Conservation (phyloP, 805 yeast species). For the Blastobotrys terrestris region DNA sequence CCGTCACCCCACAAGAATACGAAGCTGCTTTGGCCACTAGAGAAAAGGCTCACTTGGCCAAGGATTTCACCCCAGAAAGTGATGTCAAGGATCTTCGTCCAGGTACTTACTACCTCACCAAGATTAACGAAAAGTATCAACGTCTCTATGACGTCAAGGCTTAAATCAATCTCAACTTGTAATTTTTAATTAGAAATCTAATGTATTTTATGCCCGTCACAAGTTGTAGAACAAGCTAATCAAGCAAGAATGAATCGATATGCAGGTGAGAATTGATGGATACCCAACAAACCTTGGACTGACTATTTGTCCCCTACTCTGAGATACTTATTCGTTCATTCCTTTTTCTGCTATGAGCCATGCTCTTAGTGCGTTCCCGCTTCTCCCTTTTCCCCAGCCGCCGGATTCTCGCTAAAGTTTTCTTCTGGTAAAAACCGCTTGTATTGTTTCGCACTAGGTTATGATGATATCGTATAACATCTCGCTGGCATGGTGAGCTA, state of each 20-base stretch:
- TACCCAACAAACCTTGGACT: no score
- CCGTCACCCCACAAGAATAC: slow-evolving; percentile 71
- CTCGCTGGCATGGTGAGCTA: not conserved
- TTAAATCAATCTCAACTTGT: slow-evolving; percentile 28
- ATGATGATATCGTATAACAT: not conserved
- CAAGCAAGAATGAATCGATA: not conserved
- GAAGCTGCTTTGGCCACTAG: slow-evolving; percentile 76
- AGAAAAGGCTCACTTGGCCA: slow-evolving; percentile 83
- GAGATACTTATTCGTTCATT: no score
- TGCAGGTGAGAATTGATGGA: no score
- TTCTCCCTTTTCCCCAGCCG: no score
- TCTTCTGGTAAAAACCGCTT: not conserved
- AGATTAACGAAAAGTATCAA: slow-evolving; percentile 82
- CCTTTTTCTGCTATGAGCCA: no score
- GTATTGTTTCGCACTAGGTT: not conserved
- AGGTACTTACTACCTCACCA: slow-evolving; percentile 80
- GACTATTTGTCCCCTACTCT: no score
- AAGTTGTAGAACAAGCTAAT: no score
- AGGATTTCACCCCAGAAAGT: slow-evolving; percentile 74
- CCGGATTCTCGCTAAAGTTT: no score
- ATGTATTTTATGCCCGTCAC: not conserved
- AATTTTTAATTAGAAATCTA: not conserved
- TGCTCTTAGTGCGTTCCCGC: no score
- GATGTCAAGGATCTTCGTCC: slow-evolving; percentile 58
- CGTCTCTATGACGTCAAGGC: slow-evolving; percentile 70